Percentiles rank a stretch among this genome's conserved stretches.
phyloP scores from a whole-genome alignment of 1,284 basidiomycete genomes.

The Dichomitus squalens region DNA sequence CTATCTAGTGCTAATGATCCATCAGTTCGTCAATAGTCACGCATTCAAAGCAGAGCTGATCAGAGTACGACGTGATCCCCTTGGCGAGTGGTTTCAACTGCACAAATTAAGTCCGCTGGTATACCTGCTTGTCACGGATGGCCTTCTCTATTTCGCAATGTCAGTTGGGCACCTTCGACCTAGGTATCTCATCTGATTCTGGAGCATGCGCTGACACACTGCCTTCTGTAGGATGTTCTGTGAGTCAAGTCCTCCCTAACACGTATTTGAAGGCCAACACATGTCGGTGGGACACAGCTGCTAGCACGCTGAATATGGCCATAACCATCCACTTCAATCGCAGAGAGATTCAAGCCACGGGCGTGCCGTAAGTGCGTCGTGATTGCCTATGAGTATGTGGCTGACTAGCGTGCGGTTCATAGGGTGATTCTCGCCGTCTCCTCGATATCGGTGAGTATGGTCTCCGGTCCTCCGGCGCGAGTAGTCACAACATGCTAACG shows the following conservation, averaged over 20 bases:
- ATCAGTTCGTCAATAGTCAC: background rate
- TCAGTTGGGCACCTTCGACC: no score
- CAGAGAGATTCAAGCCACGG: background rate
- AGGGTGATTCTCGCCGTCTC: background rate
- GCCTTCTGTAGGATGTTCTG: background rate
- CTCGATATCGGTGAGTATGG: background rate
- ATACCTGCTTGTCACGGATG: background rate
- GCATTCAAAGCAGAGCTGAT: background rate
- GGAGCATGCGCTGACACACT: background rate
- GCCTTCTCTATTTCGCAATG: background rate
- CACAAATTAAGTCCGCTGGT: background rate
- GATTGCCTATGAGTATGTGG: no score
- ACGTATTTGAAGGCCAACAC: no score
- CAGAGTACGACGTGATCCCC: background rate
- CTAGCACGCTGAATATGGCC: background rate
- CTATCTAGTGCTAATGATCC: background rate
- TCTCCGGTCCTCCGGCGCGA: background rate
- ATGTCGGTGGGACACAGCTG: no score
- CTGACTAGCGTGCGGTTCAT: background rate
- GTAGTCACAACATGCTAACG: background rate
- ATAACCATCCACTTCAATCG: background rate
- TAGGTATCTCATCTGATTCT: background rate
- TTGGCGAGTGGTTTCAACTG: background rate
- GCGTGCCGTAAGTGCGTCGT: background rate
- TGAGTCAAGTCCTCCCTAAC: background rate